phyloP scores from a whole-genome alignment of 345 rosid genomes.

The Populus tremula region DNA sequence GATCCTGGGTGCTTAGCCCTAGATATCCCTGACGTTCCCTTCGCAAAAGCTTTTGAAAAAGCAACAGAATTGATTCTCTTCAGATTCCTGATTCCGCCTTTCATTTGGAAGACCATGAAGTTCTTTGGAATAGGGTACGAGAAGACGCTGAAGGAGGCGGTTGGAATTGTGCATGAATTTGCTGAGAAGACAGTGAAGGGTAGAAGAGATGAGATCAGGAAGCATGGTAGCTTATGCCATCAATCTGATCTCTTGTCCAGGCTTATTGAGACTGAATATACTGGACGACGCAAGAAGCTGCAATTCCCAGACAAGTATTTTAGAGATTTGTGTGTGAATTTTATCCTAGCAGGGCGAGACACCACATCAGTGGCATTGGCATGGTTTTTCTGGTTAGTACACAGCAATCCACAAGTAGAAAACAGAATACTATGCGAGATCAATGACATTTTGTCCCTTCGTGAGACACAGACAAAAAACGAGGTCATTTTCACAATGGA shows the following conservation, averaged over 20 bases:
- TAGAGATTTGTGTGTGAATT: constrained; percentile 60
- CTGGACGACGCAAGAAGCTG: constrained; percentile 21
- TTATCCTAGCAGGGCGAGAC: constrained; percentile 76
- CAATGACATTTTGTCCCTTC: constrained; percentile 16
- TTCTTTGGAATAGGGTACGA: constrained; percentile 54
- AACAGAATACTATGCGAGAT: constrained; percentile 45
- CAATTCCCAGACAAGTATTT: constrained; percentile 40
- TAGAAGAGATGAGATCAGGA: constrained; percentile 16
- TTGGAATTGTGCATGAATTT: constrained; percentile 58
- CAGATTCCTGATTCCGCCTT: constrained; percentile 64
- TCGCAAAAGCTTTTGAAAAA: constrained; percentile 76
- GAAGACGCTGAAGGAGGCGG: constrained; percentile 49
- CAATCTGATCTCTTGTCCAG: constrained; percentile 60
- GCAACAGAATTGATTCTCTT: constrained; percentile 63
- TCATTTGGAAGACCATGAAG: constrained; percentile 70
- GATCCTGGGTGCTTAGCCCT: constrained; percentile 64
- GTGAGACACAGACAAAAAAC: constrained; percentile 1
- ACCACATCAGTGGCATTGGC: constrained; percentile 69
- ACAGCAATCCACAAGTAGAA: constrained; percentile 52
- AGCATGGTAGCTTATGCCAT: constrained; percentile 12
- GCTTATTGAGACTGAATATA: constrained; percentile 43
- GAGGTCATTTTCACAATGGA: constrained; percentile 31
- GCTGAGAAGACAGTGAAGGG: constrained; percentile 36
- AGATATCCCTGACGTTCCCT: constrained; percentile 58
- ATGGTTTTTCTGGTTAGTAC: constrained; percentile 76